A percentile compares a stretch with the other conserved stretches of the same genome.
These are phyloP conservation scores for Trebouxiophyceae sp. DNA, from an alignment of 163 green algal species.

Conservation along the genomic window DNA sequence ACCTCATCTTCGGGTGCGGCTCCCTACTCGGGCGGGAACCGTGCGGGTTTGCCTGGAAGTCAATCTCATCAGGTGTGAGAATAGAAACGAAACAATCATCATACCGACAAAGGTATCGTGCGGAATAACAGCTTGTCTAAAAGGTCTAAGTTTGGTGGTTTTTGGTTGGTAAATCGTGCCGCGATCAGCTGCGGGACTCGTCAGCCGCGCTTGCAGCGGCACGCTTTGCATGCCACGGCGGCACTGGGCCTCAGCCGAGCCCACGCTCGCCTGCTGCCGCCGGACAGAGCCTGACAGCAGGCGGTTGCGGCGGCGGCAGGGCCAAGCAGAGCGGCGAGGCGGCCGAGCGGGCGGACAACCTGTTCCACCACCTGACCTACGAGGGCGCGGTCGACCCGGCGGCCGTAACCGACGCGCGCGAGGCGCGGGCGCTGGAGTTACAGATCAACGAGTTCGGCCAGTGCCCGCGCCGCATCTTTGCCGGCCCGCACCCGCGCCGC, in stretches of 20 bases:
- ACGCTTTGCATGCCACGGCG: too few relatives aligned
- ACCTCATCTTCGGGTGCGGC: constrained; percentile 90
- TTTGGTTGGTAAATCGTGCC: too few relatives aligned
- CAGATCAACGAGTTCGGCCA: constrained; percentile 94
- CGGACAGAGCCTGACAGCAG: too few relatives aligned
- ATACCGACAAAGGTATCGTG: too few relatives aligned
- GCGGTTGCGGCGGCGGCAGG: too few relatives aligned
- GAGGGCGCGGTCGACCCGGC: constrained; percentile 59
- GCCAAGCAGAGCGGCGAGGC: constrained; percentile 66
- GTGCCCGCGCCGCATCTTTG: constrained; percentile 84
- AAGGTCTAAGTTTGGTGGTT: too few relatives aligned
- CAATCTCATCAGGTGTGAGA: too few relatives aligned
- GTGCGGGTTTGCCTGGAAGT: background rate
- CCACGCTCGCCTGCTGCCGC: too few relatives aligned
- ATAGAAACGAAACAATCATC: too few relatives aligned
- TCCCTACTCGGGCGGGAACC: background rate
- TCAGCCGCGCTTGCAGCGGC: too few relatives aligned
- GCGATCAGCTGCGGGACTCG: too few relatives aligned
- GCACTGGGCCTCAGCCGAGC: too few relatives aligned
- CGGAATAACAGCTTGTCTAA: background rate
- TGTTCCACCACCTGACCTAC: constrained; percentile 96
- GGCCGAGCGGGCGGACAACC: constrained; percentile 81
- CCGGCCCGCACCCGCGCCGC: constrained; percentile 68
- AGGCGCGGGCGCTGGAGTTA: background rate
- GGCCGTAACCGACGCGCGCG: constrained; percentile 12